A percentile compares a stretch with the other conserved stretches of the same genome.
Evolutionary conservation across 1,284 basidiomycete genomes (phyloP).

Genomic region (Trametes pubescens): DNA sequence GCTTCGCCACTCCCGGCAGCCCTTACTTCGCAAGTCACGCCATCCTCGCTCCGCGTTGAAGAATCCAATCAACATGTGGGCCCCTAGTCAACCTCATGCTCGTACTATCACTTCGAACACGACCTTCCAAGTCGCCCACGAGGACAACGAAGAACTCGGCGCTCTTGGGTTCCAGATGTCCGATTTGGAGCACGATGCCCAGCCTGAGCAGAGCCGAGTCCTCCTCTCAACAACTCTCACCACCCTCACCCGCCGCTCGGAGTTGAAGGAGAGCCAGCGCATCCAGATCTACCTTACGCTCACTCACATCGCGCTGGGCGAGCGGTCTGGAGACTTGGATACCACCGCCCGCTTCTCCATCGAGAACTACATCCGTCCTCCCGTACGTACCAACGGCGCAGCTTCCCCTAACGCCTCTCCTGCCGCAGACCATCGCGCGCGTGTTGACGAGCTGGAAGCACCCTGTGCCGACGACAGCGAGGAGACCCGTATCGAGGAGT

Average conservation of each 20-base stretch:
- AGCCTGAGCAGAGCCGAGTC: background rate
- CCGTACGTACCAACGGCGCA: background rate
- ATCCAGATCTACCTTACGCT: background rate
- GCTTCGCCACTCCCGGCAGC: background rate
- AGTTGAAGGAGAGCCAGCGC: background rate
- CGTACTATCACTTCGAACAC: background rate
- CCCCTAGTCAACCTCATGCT: background rate
- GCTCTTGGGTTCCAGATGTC: background rate
- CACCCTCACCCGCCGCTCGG: background rate
- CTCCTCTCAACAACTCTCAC: background rate
- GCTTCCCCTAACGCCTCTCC: background rate
- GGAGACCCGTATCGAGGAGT: background rate
- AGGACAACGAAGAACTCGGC: background rate
- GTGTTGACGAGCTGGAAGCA: background rate
- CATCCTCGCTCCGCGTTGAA: background rate
- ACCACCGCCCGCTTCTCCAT: constrained; percentile 1
- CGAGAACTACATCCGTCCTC: background rate
- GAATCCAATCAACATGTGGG: background rate
- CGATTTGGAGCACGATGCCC: background rate
- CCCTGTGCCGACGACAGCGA: constrained; percentile 7
- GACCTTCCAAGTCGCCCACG: background rate
- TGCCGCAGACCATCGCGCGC: background rate
- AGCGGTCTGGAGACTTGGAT: background rate
- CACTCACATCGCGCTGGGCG: background rate
- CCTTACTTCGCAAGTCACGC: background rate